Evolutionary conservation across 2,329 filamentous ascomycete species (phyloP).

Genomic region (Aspergillus sp.): DNA sequence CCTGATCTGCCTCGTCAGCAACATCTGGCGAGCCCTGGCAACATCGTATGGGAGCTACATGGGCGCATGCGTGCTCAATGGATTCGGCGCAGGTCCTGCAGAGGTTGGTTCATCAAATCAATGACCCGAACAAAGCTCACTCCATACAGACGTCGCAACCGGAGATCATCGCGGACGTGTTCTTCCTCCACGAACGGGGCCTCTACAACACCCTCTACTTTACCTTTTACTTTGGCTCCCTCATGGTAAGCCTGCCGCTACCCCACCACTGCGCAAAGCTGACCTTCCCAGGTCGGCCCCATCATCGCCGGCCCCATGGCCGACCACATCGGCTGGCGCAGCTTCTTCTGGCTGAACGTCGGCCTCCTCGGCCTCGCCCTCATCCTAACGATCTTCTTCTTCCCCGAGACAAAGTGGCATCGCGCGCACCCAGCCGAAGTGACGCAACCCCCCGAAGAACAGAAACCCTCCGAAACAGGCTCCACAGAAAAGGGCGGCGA

Average conservation of each 20-base stretch:
- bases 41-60: constrained; percentile 62
- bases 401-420: constrained; percentile 63
- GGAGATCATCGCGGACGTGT: constrained; percentile 63
- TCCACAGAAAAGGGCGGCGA: neutral
- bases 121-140: neutral
- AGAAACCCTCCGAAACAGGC: neutral
- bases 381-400: constrained; percentile 57
- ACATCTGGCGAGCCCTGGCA: constrained; percentile 60
- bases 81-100: constrained; percentile 61
- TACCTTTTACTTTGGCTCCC: constrained; percentile 60
- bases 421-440: constrained; percentile 39
- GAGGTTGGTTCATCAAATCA: constrained; percentile 36
- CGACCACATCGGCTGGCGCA: constrained; percentile 57
- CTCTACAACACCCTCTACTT: constrained; percentile 64
- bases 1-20: constrained; percentile 52
- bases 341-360: constrained; percentile 67
- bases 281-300: constrained; percentile 39
- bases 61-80: constrained; percentile 62
- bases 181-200: constrained; percentile 64
- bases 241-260: constrained; percentile 53
- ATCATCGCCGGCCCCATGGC: constrained; percentile 63
- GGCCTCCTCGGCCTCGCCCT: constrained; percentile 52
- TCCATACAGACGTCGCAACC: constrained; percentile 55
- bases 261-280: neutral
- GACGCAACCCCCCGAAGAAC: neutral